Evolutionary conservation across 2,329 filamentous ascomycete genomes (phyloP), one percentile per base, ranked within the genome.

Genomic region (Drechslerella dactyloides): DNA sequence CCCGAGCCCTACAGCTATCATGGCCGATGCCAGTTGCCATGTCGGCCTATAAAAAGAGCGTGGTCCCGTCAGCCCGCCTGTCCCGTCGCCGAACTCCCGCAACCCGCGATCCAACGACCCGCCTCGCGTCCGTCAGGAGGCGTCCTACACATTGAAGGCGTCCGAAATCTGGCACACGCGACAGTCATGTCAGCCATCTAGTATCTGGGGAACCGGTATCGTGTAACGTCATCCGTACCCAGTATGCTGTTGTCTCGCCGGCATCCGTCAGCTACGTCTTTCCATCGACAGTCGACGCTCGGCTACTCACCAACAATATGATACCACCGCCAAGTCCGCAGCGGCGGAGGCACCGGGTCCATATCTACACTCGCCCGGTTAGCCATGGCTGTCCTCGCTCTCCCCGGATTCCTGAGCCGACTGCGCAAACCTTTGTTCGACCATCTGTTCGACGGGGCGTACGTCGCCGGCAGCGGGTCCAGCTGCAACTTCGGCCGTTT

Each of bases 241-340:
- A 70, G 37, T 70, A 70, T n/a, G 66, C 66, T 70, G 37, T 21
- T 53, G 15, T 46, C 51, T 51, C 44, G 2, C 13, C 37, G 19
- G 11, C 19, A 2, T 51, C n/a, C n/a, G 51, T 69, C 40, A 69
- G 51, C 10, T 4, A 21, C 11, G 76, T 33, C 77, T 56, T 52
- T 15, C 11, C 33, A 37, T 24, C n/a, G 19, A 50, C 35, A 52
- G 40, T 60, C 58, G 35, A 51, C 50, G 24, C 27, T 48, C 44
- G 51, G 50, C 51, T 35, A 65, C 68, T n/a, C 57, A 73, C 69
- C 69, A 11, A 66, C 79, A 80, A 63, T 80, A 80, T 58, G 80
- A 80, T 42, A 81, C 77, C 77, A 83, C 79, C 61, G 44, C 82
- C 82, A 84, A 10, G 81, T 84, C 70, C 82, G 78, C 65, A 83